phyloP scores from a whole-genome alignment of 1,139 yeast species.

The Tardiomyces depauwii region DNA sequence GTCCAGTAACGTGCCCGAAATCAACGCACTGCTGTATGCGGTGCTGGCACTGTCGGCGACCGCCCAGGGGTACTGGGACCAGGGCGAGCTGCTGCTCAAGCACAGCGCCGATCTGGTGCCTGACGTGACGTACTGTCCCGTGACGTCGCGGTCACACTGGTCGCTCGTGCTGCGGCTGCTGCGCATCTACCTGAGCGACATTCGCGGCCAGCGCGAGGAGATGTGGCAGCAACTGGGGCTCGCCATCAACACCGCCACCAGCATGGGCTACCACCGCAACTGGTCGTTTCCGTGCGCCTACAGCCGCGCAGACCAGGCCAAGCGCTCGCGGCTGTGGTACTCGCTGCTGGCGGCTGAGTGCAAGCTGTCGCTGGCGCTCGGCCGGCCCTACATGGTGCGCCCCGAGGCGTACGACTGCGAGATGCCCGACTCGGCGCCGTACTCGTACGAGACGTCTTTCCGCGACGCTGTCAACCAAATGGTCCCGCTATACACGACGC shows the following conservation, averaged over 20 bases:
- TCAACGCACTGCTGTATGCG: slow-evolving; percentile 10
- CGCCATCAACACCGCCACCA: slow-evolving; percentile 10
- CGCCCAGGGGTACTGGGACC: slow-evolving; percentile 7
- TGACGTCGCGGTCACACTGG: not conserved
- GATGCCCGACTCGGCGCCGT: slow-evolving; percentile 4
- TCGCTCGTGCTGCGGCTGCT: slow-evolving; percentile 6
- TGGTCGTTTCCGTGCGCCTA: slow-evolving; percentile 4
- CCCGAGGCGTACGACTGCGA: slow-evolving; percentile 7
- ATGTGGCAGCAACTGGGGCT: slow-evolving; percentile 10
- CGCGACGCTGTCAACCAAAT: slow-evolving; percentile 10
- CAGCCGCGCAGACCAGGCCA: not conserved
- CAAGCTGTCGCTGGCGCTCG: slow-evolving; percentile 9
- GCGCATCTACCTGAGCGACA: slow-evolving; percentile 8
- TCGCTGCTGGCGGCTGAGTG: slow-evolving; percentile 10
- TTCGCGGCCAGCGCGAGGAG: slow-evolving; percentile 10
- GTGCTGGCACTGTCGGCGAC: slow-evolving; percentile 10
- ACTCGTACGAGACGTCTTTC: slow-evolving; percentile 9
- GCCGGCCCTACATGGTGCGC: slow-evolving; percentile 10
- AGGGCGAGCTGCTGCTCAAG: not conserved
- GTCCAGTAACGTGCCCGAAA: slow-evolving; percentile 8
- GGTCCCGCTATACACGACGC: slow-evolving; percentile 10
- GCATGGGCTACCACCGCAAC: slow-evolving; percentile 14
- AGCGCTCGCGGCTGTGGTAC: slow-evolving; percentile 11
- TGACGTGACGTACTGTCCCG: not conserved
- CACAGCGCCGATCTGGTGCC: not conserved